These are phyloP conservation scores for Colletotrichum australisinense DNA, from an alignment of 2,329 filamentous ascomycete species.

Conservation along the genomic window DNA sequence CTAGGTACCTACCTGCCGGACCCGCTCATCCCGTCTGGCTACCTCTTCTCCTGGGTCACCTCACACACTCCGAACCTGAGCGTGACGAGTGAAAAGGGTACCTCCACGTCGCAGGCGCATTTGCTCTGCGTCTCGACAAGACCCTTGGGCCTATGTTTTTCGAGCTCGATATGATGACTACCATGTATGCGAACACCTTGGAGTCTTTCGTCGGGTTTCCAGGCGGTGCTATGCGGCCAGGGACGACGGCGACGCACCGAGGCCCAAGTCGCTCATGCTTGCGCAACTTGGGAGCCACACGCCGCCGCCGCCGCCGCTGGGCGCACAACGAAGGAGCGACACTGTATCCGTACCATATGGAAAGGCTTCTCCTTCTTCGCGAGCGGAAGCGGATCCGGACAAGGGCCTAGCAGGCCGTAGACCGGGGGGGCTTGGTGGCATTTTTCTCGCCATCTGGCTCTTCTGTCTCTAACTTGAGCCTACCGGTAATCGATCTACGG, in stretches of 20 bases:
- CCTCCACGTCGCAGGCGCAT: slow-evolving; percentile 31
- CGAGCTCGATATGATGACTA: background rate
- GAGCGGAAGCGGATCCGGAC: background rate
- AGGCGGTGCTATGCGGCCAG: background rate
- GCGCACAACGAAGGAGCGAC: background rate
- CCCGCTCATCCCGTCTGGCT: slow-evolving; percentile 27
- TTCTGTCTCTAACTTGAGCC: background rate
- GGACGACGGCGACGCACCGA: background rate
- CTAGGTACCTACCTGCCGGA: slow-evolving; percentile 1
- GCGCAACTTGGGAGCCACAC: slow-evolving; percentile 19
- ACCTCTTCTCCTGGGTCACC: slow-evolving; percentile 5
- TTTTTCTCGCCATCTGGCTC: background rate
- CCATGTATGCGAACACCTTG: background rate
- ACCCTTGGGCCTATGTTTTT: background rate
- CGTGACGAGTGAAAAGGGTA: slow-evolving; percentile 25
- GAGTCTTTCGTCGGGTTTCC: background rate
- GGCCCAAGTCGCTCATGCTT: slow-evolving; percentile 30
- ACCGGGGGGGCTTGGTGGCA: background rate
- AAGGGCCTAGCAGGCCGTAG: background rate
- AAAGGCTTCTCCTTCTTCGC: background rate
- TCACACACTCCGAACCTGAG: background rate
- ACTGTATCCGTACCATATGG: background rate
- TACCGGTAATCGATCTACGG: too few species aligned
- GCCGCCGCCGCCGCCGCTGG: slow-evolving; percentile 1
- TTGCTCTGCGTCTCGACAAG: slow-evolving; percentile 12